Evolutionary conservation across 225 moss, liverwort and hornwort species (phyloP).

Genomic region (Thuidium tamariscinum): DNA sequence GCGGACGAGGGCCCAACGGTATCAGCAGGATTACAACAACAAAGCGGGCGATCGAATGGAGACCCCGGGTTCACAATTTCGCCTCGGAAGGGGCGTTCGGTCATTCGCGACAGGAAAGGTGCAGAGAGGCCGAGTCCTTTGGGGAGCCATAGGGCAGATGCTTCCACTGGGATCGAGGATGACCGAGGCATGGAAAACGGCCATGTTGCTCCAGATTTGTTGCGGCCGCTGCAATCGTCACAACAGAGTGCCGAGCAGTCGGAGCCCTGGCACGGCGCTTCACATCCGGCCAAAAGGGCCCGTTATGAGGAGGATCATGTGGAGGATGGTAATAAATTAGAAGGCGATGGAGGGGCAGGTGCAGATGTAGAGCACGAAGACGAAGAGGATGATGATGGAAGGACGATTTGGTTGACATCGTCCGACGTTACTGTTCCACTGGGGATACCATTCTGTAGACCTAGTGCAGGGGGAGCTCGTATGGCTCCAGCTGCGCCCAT

Average conservation of each 20-base stretch:
- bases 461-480: constrained; percentile 75
- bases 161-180: constrained; percentile 37
- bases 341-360: constrained; percentile 3
- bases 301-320: constrained; percentile 21
- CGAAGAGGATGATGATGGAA: constrained; percentile 52
- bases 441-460: constrained; percentile 81
- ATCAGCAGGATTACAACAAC: constrained; percentile 24
- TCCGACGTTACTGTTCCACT: constrained; percentile 64
- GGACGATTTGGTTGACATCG: constrained; percentile 27
- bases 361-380: constrained; percentile 40
- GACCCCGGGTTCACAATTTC: constrained; percentile 55
- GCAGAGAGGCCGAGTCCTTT: constrained; percentile 90
- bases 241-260: constrained; percentile 63
- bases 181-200: constrained; percentile 64
- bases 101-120: constrained; percentile 62
- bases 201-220: constrained; percentile 50
- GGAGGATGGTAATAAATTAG: constrained; percentile 25
- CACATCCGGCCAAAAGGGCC: constrained; percentile 49
- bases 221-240: constrained; percentile 65
- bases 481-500: constrained; percentile 39
- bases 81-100: constrained; percentile 83
- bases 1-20: constrained; percentile 27
- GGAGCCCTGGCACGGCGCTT: constrained; percentile 29
- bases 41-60: constrained; percentile 68
- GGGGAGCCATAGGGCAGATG: constrained; percentile 62